A percentile compares a stretch with the other conserved stretches of the same genome.
Conservation (phyloP, 495 filamentous ascomycete genomes). For the Lasiosphaeria hispida region DNA sequence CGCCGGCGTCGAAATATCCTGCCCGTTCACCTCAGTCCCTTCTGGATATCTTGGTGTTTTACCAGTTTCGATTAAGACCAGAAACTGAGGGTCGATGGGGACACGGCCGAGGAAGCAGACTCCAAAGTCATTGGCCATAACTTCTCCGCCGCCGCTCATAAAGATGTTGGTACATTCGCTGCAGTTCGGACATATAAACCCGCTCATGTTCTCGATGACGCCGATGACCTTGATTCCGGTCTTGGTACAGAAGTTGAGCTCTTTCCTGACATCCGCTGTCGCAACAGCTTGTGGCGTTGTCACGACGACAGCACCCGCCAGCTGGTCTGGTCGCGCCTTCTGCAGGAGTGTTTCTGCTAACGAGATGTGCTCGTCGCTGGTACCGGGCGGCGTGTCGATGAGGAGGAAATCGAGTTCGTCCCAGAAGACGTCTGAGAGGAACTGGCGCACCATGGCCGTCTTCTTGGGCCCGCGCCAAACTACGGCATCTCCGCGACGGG, state of each 20-base stretch:
- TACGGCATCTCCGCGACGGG: conserved; percentile 79
- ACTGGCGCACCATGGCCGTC: conserved; percentile 97
- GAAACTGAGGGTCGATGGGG: conserved; percentile 77
- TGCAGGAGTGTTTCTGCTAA: conserved; percentile 80
- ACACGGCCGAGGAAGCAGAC: conserved; percentile 83
- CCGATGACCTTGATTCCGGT: conserved; percentile 78
- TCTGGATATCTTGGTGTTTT: conserved; percentile 48
- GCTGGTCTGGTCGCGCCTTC: conserved; percentile 57
- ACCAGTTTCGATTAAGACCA: conserved; percentile 54
- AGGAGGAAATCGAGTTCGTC: conserved; percentile 81
- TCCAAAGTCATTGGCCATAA: conserved; percentile 83
- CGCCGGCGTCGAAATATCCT: conserved; percentile 38
- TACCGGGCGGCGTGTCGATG: conserved; percentile 94
- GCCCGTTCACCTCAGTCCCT: conserved; percentile 47
- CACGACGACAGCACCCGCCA: conserved; percentile 83
- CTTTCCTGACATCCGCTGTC: conserved; percentile 91
- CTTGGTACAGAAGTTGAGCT: conserved; percentile 93
- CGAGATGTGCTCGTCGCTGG: conserved; percentile 95
- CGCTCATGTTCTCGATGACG: conserved; percentile 96
- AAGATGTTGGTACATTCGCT: conserved; percentile 92
- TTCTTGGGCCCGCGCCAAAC: conserved; percentile 99
- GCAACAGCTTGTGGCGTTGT: conserved; percentile 95
- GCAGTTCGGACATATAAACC: conserved; percentile 94
- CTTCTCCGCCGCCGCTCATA: conserved; percentile 79
- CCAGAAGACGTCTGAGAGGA: conserved; percentile 91